Conservation (phyloP, 306 rosid species). For the Cucurbita moschata region DNA sequence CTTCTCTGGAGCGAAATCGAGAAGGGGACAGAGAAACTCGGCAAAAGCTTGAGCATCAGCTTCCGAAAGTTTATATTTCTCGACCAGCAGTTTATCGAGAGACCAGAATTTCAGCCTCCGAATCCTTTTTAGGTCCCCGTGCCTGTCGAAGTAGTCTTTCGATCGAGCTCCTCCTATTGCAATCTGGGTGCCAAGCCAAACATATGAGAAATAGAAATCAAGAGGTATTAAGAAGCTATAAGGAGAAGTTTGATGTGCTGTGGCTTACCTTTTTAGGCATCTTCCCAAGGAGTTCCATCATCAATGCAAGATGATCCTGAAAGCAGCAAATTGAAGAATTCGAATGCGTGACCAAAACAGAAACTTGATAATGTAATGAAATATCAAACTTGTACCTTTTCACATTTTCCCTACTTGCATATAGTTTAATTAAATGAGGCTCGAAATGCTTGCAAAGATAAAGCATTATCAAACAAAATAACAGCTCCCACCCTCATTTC, state of each 20-base stretch:
- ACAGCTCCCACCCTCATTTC: constrained; percentile 11
- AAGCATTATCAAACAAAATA: constrained; percentile 6
- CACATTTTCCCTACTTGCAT: neutral
- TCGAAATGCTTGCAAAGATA: neutral
- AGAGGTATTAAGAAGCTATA: constrained; percentile 5
- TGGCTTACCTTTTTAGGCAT: constrained; percentile 68
- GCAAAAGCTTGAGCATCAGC: constrained; percentile 56
- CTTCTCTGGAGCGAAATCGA: constrained; percentile 74
- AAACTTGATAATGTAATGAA: neutral
- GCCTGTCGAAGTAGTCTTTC: constrained; percentile 78
- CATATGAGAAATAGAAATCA: constrained; percentile 8
- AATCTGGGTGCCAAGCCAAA: constrained; percentile 32
- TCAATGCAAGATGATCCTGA: constrained; percentile 93
- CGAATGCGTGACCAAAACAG: neutral
- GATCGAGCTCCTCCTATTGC: constrained; percentile 68
- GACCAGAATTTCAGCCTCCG: constrained; percentile 78
- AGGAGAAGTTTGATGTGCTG: constrained; percentile 5
- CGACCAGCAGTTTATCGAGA: constrained; percentile 53
- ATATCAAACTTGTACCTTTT: neutral
- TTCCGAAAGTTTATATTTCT: constrained; percentile 56
- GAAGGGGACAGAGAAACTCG: constrained; percentile 56
- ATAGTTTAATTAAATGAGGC: neutral
- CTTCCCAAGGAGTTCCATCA: constrained; percentile 98
- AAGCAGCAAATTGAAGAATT: constrained; percentile 18
- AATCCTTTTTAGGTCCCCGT: constrained; percentile 88